phyloP scores from a whole-genome alignment of 2,329 filamentous ascomycete species.

The Sporothrix schenckii region DNA sequence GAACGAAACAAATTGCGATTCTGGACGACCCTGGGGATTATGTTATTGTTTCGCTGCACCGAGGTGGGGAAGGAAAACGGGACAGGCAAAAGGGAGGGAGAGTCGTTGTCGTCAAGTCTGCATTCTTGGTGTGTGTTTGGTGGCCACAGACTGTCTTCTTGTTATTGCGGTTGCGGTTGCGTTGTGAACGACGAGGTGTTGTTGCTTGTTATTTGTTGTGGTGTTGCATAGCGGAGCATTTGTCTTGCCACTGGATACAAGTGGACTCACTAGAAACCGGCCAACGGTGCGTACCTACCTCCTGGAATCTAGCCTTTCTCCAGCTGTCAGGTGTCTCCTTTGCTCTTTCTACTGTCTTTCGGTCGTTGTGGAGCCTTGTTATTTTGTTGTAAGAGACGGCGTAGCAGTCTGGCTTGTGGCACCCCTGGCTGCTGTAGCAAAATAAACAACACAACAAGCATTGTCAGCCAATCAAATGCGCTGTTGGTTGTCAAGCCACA shows the following conservation, averaged over 20 bases:
- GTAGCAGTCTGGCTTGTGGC: slow-evolving; percentile 28
- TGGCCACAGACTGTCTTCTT: background rate
- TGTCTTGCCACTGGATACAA: slow-evolving; percentile 6
- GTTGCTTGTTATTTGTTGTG: slow-evolving; percentile 20
- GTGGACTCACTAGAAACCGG: background rate
- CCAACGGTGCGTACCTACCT: background rate
- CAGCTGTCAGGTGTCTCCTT: background rate
- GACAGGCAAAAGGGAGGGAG: background rate
- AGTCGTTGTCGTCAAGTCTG: slow-evolving; percentile 29
- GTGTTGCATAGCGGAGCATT: slow-evolving; percentile 21
- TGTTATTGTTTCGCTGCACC: slow-evolving; percentile 18
- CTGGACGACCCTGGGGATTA: slow-evolving; percentile 17
- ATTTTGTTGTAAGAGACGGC: slow-evolving; percentile 24
- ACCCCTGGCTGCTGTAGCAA: slow-evolving; percentile 17
- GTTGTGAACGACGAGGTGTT: slow-evolving; percentile 11
- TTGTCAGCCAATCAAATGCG: slow-evolving; percentile 33
- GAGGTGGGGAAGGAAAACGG: background rate
- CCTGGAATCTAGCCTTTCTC: background rate
- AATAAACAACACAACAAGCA: slow-evolving; percentile 33
- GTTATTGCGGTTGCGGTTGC: slow-evolving; percentile 12
- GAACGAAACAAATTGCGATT: background rate
- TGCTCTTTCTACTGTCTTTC: slow-evolving; percentile 1
- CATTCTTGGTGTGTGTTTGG: slow-evolving; percentile 27
- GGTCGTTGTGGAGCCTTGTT: slow-evolving; percentile 27
- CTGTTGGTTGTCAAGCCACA: slow-evolving; percentile 30